Evolutionary conservation across 345 rosid species (phyloP).

Genomic region (Eucalyptus camaldulensis): DNA sequence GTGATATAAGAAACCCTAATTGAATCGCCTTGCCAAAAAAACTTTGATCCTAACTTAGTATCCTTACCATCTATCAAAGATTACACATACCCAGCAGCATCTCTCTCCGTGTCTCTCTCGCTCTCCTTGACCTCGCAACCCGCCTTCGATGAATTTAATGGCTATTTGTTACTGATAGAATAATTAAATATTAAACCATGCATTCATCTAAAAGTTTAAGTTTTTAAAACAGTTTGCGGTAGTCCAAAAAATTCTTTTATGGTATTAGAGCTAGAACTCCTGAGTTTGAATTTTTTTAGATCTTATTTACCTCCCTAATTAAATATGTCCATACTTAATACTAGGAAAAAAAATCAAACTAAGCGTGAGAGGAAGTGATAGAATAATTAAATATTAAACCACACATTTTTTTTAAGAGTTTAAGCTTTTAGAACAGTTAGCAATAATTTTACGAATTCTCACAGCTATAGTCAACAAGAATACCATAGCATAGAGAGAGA

Average conservation of each 20-base stretch:
- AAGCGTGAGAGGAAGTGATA: neutral
- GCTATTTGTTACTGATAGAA: rapidly evolving
- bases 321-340: no score
- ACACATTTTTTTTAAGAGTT: rapidly evolving
- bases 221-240: rapidly evolving
- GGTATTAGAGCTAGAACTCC: no score
- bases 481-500: neutral
- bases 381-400: no score
- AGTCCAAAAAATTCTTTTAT: no score
- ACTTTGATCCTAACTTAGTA: neutral
- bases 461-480: neutral
- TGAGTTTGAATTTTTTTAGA: no score
- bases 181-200: no score
- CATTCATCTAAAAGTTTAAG: no score
- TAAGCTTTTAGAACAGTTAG: rapidly evolving
- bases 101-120: neutral
- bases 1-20: neutral
- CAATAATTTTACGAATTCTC: rapidly evolving
- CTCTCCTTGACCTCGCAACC: neutral
- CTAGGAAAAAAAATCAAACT: no score
- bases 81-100: neutral
- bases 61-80: neutral
- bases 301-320: no score
- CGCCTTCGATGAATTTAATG: rapidly evolving
- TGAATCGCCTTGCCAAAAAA: neutral